Evolutionary conservation across 2,329 filamentous ascomycete species (phyloP), one percentile per base, ranked within the genome.

Genomic region (Zymoseptoria crescenta): DNA sequence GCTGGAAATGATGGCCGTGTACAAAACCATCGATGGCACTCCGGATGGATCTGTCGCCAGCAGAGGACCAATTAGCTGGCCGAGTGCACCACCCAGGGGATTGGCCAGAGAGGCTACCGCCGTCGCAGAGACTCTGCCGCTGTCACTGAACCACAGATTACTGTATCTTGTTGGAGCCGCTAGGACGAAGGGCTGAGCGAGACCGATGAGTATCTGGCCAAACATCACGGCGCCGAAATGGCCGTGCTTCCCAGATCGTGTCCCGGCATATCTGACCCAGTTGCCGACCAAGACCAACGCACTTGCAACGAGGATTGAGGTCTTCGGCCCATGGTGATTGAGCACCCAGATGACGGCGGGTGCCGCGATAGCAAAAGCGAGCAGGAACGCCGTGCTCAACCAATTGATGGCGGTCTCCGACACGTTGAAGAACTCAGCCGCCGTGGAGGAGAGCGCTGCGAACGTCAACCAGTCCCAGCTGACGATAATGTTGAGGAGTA

Each of bases 401-500:
- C 94, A 97, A 75, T 97, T 97, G 75, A 97, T 87, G 30, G 83
- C 83, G 16, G 83, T 86, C 69, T 92, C 86, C 35, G 81, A 81
- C 10, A 92, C 89, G 55, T 77, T 66, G 71, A 95, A 97, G 77
- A 91, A 96, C 24, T 79, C 67, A 0, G 91, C 85, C 1, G 90
- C 82, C 21, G 87, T 84, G 35, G 83, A 83, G 1, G 90, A 90
- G 30, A 96, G 86, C 49, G 93, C 88, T 1, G 92, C 88, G 74
- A 91, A 96, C 6, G 91, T 94, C 67, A 97, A 83, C 93, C 93
- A 97, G 83, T 95, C 91, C 93, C 93, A 97, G 70, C 89, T 95
- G 49, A 96, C 87, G 61, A 97, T 84, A 58, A 96, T 87, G 72
- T 97, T 99, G 75, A 97, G 79, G 68, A 97, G 75, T 6, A 91